Base-by-base conservation (phyloP, 2,329 filamentous ascomycete species). In the Ascocoryne sarcoides region DNA sequence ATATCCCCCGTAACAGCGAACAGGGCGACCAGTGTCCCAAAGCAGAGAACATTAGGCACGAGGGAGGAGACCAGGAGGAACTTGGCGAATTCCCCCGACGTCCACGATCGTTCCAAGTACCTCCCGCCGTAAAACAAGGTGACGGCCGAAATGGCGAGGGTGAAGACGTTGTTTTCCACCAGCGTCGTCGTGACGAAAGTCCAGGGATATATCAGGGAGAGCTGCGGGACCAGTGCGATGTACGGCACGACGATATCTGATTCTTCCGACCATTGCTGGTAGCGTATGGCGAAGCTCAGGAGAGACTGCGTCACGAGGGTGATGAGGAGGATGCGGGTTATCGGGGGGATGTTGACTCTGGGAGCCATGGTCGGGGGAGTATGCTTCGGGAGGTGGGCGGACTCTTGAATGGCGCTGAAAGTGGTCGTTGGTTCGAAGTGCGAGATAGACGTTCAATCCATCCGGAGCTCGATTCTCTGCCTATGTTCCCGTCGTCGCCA, bases 61-160 rank as follows among this genome's bases (percentile, higher is more conserved):
- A 95, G 62, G 10, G 84, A 72, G 36, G 82, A 75, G 49, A 94
- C 71, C 12, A 84, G 67, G 35, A 95, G 69, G 61, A 95, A 95
- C 64, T 94, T 95, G 56, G 79, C 86, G 61, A 95, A 86, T 62
- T 96, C 90, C 42, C 75, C 76, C 18, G 86, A 90, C 21, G 88
- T 89, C 92, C 90, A 98, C 23, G 92, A 90, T 57, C 92, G 75
- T 71, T 98, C 92, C 16, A 98, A 76, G 62, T 98, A 98, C 54
- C 88, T 79, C 8, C 92, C 92, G 40, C 90, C 90, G 66, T 95
- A 86, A 63, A 89, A 94, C 39, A 96, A 65, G 1, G 89, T 89
- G 32, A 81, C 68, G 19, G 73, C 80, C 35, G 86, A 87, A 42
- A 94, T 77, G 18, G 76, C 65, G 32, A 95, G 71, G 9, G 87